Evolutionary conservation across 495 filamentous ascomycete species (phyloP).

Genomic region (Neurospora pannonica): DNA sequence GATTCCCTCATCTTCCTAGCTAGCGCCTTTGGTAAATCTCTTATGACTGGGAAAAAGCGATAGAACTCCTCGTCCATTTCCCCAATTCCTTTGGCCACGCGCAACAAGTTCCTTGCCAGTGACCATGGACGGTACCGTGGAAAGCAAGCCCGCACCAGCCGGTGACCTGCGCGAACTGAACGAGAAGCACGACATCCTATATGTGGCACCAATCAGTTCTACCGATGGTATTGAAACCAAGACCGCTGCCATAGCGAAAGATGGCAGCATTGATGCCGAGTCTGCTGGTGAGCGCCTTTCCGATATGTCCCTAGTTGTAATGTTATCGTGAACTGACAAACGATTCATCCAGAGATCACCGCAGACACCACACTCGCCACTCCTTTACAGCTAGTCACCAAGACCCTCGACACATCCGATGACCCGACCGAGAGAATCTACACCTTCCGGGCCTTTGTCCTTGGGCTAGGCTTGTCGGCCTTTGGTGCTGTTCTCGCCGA

Average conservation of each 20-base stretch:
- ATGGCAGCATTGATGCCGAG: neutral
- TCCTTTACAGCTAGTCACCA: constrained; percentile 1
- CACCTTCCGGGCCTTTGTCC: constrained; percentile 24
- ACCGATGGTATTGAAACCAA: neutral
- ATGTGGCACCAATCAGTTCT: neutral
- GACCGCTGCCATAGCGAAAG: neutral
- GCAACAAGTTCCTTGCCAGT: neutral
- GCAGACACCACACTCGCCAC: neutral
- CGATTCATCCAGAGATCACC: neutral
- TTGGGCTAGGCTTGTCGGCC: constrained; percentile 23
- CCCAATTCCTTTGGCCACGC: neutral
- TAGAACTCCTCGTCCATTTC: neutral
- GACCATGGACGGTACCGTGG: neutral
- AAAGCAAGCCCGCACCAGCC: neutral
- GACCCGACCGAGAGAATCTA: constrained; percentile 22
- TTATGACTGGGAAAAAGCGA: too few relatives aligned
- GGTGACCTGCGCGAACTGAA: neutral
- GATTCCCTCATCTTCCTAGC: too few relatives aligned
- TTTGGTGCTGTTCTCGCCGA: constrained; percentile 20
- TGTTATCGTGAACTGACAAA: neutral
- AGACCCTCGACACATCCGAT: constrained; percentile 24
- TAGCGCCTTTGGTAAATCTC: too few relatives aligned
- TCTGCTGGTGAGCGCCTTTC: neutral
- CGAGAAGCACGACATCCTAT: neutral
- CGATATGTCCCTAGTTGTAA: neutral